Conservation (phyloP, 129 eudicot species). For the Arctium lappa region DNA sequence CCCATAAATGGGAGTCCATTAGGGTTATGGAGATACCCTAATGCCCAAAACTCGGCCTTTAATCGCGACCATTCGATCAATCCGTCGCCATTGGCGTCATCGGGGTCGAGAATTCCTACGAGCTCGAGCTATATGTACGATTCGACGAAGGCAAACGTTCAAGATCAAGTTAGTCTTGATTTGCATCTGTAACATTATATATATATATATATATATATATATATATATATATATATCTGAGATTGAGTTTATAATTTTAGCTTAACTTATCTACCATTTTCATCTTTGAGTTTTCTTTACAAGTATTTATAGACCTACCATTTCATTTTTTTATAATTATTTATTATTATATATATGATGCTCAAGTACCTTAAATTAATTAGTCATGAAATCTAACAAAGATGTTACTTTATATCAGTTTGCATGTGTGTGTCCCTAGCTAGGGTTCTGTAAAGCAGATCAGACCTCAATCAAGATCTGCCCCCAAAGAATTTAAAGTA, state of each 20-base stretch:
- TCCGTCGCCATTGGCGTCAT: constrained; percentile 12
- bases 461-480: neutral
- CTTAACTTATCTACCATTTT: constrained; percentile 3
- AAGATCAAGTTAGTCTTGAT: constrained; percentile 95
- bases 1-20: constrained; percentile 80
- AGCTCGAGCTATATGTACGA: constrained; percentile 44
- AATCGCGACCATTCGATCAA: constrained; percentile 30
- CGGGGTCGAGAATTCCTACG: constrained; percentile 17
- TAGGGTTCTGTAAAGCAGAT: neutral
- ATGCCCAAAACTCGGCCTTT: constrained; percentile 24
- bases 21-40: constrained; percentile 66
- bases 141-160: constrained; percentile 43
- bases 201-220: neutral
- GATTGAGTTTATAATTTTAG: constrained; percentile 1
- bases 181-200: constrained; percentile 61
- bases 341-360: constrained; percentile 9
- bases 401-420: neutral
- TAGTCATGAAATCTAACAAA: constrained; percentile 24
- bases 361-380: constrained; percentile 11
- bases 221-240: neutral
- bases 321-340: neutral
- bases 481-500: neutral
- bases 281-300: constrained; percentile 14
- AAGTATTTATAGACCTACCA: constrained; percentile 15
- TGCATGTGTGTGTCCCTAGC: constrained; percentile 8